Evolutionary conservation across 1,284 basidiomycete species (phyloP), one percentile per base, ranked within the genome.

Genomic region (Puccinia novopanici): DNA sequence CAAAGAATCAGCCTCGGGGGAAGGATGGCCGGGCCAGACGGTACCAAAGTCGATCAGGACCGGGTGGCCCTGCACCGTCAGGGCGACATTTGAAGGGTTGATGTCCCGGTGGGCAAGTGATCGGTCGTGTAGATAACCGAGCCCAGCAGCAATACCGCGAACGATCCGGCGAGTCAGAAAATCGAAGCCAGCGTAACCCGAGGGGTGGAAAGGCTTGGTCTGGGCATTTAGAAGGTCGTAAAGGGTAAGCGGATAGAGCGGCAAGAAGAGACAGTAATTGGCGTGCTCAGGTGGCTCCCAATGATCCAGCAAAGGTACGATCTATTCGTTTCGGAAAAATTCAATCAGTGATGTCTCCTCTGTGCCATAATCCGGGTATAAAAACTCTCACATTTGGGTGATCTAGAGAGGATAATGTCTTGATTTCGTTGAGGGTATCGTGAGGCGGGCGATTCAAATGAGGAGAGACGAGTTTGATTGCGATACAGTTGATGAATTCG

Each of bases 31-130:
- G 5, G 52, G 54, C 87, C 89, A 93, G 0, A 91, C 89, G n/a
- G 94, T 91, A 0, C 93, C 95, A 84, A 98, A 93, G 86, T 98
- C 95, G 81, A 95, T 91, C 24, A 97, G 87, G 83, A 91, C 90
- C 2, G 91, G 87, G 74, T 87, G 86, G 0, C 92, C 92, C 1
- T 89, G 87, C 27, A 75, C 83, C 40, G 83, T 82, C 13, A 95
- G 83, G n/a, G 95, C 87, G 59, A 96, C 86, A 83, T 97, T 98
- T 67, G 88, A 87, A 0, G 95, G 95, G 82, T 95, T 95, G 84
- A 98, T 88, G 85, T 98, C 95, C 17, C 95, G 88, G 84, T 98
- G 95, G 0, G 92, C 92, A 52, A 97, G 89, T 0, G 85, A 83
- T 0, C 85, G 85, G 0, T 85, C 84, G 84, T 98, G 94, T 6